Conservation (phyloP, 768 basidiomycete species). For the Clitopilus passeckerianus region DNA sequence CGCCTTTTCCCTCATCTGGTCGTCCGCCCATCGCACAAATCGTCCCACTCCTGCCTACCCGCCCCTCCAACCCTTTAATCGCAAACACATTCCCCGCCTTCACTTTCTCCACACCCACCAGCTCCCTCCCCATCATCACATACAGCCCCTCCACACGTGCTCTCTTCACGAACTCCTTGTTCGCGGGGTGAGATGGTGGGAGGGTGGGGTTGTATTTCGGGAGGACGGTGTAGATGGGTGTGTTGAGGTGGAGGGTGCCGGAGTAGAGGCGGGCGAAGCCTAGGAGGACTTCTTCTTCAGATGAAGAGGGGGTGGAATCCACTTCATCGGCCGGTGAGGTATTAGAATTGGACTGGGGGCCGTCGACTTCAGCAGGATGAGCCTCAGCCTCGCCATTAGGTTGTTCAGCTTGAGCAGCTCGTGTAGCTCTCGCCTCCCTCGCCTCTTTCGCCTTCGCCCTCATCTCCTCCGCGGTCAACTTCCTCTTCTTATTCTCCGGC, state of each 20-base stretch:
- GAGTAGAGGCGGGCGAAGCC: constrained; percentile 95
- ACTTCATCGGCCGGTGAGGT: no score
- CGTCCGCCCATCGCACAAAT: constrained; percentile 48
- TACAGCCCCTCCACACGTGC: constrained; percentile 77
- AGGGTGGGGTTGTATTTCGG: constrained; percentile 79
- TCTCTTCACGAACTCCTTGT: constrained; percentile 56
- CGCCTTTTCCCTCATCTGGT: constrained; percentile 41
- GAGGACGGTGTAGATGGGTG: constrained; percentile 65
- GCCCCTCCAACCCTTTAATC: constrained; percentile 83
- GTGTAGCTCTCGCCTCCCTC: constrained; percentile 28
- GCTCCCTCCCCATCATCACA: constrained; percentile 96
- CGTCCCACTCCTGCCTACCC: constrained; percentile 88
- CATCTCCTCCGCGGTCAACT: constrained; percentile 82
- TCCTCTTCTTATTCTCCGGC: constrained; percentile 79
- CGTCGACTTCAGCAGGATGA: no score
- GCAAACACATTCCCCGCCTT: constrained; percentile 94
- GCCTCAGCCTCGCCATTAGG: constrained; percentile 10
- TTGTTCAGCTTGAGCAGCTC: constrained; percentile 7
- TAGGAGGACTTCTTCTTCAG: constrained; percentile 61
- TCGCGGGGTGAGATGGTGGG: constrained; percentile 60
- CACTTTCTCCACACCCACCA: constrained; percentile 79
- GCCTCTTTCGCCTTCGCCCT: constrained; percentile 56
- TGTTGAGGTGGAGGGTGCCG: constrained; percentile 68
- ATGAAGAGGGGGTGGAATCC: constrained; percentile 8
- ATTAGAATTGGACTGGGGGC: no score